phyloP scores from a whole-genome alignment of 108 stramenopile species.

The Hondaea fermentalgiana region DNA sequence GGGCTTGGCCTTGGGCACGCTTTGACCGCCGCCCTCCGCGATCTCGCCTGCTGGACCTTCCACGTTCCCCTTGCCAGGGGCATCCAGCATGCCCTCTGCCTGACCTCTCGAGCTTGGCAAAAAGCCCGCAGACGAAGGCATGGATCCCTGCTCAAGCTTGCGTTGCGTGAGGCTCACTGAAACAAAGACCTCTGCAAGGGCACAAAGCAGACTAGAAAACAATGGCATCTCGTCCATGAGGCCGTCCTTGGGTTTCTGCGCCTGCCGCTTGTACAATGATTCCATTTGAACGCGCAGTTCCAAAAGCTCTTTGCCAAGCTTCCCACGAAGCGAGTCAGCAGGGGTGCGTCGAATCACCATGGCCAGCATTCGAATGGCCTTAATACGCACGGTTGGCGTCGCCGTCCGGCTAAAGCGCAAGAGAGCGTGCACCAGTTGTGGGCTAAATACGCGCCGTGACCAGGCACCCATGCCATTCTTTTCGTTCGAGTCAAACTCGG shows the following conservation, averaged over 20 bases:
- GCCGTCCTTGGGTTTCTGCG: slow-evolving; percentile 14
- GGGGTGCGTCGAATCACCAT: slow-evolving; percentile 16
- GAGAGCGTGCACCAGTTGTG: not conserved
- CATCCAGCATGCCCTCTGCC: no score
- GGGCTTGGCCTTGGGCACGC: not conserved
- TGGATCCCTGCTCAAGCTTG: not conserved
- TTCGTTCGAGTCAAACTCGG: slow-evolving; percentile 10
- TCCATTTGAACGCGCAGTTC: slow-evolving; percentile 10
- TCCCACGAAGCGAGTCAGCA: not conserved
- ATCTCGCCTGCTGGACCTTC: not conserved
- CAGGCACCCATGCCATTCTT: slow-evolving; percentile 10
- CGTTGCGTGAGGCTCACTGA: not conserved
- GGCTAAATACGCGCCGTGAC: not conserved
- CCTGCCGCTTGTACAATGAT: slow-evolving; percentile 12
- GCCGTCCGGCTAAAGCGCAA: slow-evolving; percentile 5
- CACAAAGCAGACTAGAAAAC: slow-evolving; percentile 10
- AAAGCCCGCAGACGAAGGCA: not conserved
- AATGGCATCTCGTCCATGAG: slow-evolving; percentile 15
- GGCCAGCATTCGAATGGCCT: slow-evolving; percentile 17
- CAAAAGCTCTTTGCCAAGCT: not conserved
- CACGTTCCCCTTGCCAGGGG: not conserved
- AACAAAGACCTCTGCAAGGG: not conserved
- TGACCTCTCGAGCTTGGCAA: not conserved
- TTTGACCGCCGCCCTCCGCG: not conserved
- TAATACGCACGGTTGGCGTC: not conserved